Base-by-base conservation (phyloP, 2,329 filamentous ascomycete species). In the Cordyceps javanica region DNA sequence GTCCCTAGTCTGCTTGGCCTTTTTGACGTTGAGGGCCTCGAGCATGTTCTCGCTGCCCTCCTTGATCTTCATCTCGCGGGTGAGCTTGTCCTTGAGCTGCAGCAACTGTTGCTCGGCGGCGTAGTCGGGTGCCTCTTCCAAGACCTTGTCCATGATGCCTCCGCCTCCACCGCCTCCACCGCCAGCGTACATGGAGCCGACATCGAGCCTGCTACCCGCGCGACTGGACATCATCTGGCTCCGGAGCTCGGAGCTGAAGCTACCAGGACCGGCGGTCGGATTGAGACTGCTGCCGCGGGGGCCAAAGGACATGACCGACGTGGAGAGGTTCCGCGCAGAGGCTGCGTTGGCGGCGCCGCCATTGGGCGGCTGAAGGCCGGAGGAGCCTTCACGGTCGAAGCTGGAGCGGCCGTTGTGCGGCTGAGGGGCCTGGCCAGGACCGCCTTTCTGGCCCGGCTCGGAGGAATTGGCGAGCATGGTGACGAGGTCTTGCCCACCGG, bases 41-140 rank as follows among this genome's bases (percentile, higher is more conserved):
- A 99, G 79, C 83, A 99, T 87, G 70, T 99, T 99, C 77, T 99
- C 94, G 59, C 93, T 97, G 21, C 94, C 94, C 66, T 93, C 89
- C 73, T 96, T 97, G 70, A 99, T 97, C 78, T 97, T 97, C 75
- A 92, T 87, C 75, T 99, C 95, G 67, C 95, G 93, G 64, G 91
- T 93, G 62, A 99, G 87, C 67, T 88, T 84, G 65, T 97, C 92
- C 67, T 88, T 87, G 61, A 97, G 81, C 53, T 83, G 79, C 23
- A 86, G 82, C 66, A 96, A 85, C 41, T 85, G 82, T 72, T 91
- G 86, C 70, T 96, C 91, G 14, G 85, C 80, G 10, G 79, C 80
- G 16, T 69, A 61, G 64, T 76, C 64, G 66, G 72, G 72, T 16
- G 25, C 28, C 55, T 86, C 83, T 63, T 90, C 87, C 56, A 88